A percentile compares a stretch with the other conserved stretches of the same genome.
phyloP scores from a whole-genome alignment of 179 eudicot genomes.

The Actinidia arguta region DNA sequence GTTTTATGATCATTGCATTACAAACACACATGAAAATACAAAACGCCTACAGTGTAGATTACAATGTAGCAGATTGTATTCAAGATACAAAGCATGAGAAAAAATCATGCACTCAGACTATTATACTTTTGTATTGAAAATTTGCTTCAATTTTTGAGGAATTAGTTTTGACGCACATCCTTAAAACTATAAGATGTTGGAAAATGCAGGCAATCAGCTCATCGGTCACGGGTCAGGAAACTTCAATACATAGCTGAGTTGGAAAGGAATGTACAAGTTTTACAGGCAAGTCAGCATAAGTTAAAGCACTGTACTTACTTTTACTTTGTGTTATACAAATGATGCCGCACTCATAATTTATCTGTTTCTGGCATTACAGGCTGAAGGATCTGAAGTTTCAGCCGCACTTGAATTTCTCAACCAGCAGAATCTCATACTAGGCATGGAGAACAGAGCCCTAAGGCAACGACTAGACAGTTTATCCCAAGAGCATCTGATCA shows the following conservation, averaged over 20 bases:
- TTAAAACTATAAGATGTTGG: neutral
- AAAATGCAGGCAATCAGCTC: slow-evolving; percentile 77
- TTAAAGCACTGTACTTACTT: neutral
- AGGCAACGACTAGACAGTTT: slow-evolving; percentile 76
- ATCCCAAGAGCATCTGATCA: slow-evolving; percentile 73
- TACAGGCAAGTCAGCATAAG: slow-evolving; percentile 53
- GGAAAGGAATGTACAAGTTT: slow-evolving; percentile 63
- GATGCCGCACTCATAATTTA: neutral
- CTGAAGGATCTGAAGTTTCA: slow-evolving; percentile 63
- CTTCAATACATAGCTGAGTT: slow-evolving; percentile 89
- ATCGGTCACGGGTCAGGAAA: slow-evolving; percentile 84
- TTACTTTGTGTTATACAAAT: neutral
- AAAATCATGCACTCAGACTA: neutral
- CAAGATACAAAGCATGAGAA: neutral
- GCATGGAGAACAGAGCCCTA: slow-evolving; percentile 83
- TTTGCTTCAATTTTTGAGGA: neutral
- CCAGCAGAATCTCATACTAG: slow-evolving; percentile 74
- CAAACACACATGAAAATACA: too few species aligned
- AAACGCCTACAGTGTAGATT: too few species aligned
- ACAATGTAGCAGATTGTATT: neutral
- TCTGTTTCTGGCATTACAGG: slow-evolving; percentile 34
- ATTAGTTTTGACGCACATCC: neutral
- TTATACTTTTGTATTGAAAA: neutral
- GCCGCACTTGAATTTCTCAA: slow-evolving; percentile 78
- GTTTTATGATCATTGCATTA: neutral